phyloP scores from a whole-genome alignment of 441 rosid species.

The Capsella rubella region DNA sequence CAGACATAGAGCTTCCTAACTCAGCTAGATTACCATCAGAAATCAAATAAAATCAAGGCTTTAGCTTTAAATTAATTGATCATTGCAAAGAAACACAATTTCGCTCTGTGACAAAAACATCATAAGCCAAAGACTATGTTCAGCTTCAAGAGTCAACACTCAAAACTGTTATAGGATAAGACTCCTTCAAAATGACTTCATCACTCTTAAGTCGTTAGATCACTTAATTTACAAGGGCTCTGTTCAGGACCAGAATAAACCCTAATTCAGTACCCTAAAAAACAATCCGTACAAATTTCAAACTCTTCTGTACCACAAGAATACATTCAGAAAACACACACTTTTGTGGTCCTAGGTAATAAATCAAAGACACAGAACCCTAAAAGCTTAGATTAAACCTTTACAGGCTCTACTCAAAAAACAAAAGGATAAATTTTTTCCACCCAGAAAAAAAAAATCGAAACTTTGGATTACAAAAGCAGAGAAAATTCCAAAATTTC shows the following conservation, averaged over 20 bases:
- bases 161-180: constrained; percentile 6
- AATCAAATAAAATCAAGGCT: neutral
- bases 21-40: constrained; percentile 2
- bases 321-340: neutral
- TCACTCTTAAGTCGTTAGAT: neutral
- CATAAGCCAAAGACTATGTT: constrained; percentile 25
- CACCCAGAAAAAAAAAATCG: constrained; percentile 3
- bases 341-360: constrained; percentile 27
- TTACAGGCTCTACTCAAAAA: neutral
- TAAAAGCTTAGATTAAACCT: constrained; percentile 5
- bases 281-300: constrained; percentile 3
- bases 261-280: neutral
- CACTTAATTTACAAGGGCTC: neutral
- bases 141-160: constrained; percentile 29
- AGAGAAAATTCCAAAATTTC: neutral
- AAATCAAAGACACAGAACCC: constrained; percentile 7
- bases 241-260: constrained; percentile 14
- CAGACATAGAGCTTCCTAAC: neutral
- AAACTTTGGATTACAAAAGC: constrained; percentile 16
- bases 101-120: neutral
- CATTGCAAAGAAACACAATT: neutral
- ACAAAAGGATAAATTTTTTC: neutral
- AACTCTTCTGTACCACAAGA: constrained; percentile 15
- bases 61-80: neutral
- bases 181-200: constrained; percentile 19